Conservation (phyloP, 106 monocot genomes). For the Dioscorea zingiberensis region DNA sequence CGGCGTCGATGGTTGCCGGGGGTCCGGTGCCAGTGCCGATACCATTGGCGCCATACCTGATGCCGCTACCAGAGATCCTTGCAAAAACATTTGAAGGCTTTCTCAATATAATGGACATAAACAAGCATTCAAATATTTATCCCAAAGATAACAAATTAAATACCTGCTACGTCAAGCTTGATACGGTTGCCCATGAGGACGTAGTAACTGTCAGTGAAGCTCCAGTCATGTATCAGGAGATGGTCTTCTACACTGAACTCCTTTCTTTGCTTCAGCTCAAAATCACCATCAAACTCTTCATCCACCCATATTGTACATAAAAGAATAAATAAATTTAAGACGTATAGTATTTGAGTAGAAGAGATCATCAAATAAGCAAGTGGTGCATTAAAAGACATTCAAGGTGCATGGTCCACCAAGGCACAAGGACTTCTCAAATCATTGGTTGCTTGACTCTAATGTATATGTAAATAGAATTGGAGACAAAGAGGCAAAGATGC, state of each 20-base stretch:
- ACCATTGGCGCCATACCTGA: conserved; percentile 74
- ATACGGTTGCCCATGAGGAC: conserved; percentile 31
- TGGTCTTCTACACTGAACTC: conserved; percentile 23
- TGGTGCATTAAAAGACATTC: too few species aligned
- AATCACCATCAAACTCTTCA: conserved; percentile 29
- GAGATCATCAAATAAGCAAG: too few species aligned
- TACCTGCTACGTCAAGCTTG: conserved; percentile 32
- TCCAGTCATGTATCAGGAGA: conserved; percentile 43
- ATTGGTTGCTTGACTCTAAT: too few species aligned
- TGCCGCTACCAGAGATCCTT: conserved; percentile 64
- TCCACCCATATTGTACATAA: background rate
- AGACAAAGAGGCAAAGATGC: too few species aligned
- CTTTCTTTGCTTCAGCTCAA: conserved; percentile 23
- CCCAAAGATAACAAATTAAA: background rate
- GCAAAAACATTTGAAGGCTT: too few species aligned
- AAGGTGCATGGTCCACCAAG: too few species aligned
- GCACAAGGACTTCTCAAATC: too few species aligned
- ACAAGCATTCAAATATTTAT: too few species aligned
- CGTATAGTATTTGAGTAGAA: too few species aligned
- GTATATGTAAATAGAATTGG: background rate
- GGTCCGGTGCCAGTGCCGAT: conserved; percentile 58
- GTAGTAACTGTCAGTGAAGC: conserved; percentile 30
- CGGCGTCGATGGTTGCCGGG: conserved; percentile 45
- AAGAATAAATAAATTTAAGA: too few species aligned
- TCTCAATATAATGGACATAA: too few species aligned